These are phyloP conservation scores for Citropsis articulata DNA, from an alignment of 345 rosid genomes.

Conservation along the genomic window DNA sequence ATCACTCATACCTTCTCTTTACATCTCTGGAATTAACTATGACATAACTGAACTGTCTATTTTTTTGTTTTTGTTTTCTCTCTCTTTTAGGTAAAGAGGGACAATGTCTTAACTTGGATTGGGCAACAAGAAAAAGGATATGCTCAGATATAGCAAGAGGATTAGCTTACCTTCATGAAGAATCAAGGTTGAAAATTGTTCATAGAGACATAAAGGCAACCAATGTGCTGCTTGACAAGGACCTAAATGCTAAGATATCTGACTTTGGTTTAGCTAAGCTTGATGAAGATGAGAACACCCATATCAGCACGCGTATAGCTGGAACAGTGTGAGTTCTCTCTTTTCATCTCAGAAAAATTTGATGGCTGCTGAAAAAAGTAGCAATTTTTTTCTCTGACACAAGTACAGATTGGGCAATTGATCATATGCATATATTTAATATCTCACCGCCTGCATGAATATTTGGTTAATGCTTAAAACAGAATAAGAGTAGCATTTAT, in stretches of 20 bases:
- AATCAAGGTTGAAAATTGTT: slow-evolving; percentile 68
- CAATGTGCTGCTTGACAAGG: slow-evolving; percentile 64
- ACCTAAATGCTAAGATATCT: slow-evolving; percentile 62
- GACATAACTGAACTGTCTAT: not conserved
- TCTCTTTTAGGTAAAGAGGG: slow-evolving; percentile 37
- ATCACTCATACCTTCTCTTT: not conserved
- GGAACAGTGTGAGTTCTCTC: slow-evolving; percentile 55
- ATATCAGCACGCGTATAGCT: slow-evolving; percentile 69
- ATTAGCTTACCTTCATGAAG: slow-evolving; percentile 62
- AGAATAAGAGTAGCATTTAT: not conserved
- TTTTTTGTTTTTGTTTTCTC: not conserved
- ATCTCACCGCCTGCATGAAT: not conserved
- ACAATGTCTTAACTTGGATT: slow-evolving; percentile 42
- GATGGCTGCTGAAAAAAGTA: not conserved
- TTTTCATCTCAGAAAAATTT: not conserved
- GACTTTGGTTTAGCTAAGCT: slow-evolving; percentile 76
- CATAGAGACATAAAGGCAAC: slow-evolving; percentile 75
- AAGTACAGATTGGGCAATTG: not conserved
- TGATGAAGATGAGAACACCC: slow-evolving; percentile 71
- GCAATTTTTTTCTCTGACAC: not conserved
- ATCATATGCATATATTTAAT: not conserved
- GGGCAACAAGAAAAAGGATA: slow-evolving; percentile 56
- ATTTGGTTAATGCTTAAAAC: not conserved
- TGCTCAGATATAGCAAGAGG: slow-evolving; percentile 54
- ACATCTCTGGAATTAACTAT: not conserved